Evolutionary conservation across 1,284 basidiomycete species (phyloP), one percentile per base, ranked within the genome.

Genomic region (Irpex sp.): DNA sequence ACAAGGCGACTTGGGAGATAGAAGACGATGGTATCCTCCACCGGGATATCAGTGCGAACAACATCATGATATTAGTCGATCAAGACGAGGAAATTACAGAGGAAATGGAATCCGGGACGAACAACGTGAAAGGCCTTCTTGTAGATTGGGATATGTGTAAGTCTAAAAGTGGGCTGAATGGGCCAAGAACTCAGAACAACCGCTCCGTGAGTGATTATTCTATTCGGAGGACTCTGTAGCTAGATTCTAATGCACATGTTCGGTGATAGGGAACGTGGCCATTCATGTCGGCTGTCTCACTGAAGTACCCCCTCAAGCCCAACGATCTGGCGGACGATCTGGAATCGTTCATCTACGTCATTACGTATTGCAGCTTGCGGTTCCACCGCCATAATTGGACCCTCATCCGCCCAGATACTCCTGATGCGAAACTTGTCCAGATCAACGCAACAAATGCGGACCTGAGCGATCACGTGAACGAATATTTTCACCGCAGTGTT

Each of bases 201-300:
- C 54, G 54, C 6, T 47, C 53, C 4, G 60, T 61, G 37, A 49
- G 60, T 50, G 4, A 17, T 33, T 17, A 21, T 49, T 13, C 3
- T 49, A n/a, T 47, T 8, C 39, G 4, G 8, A 7, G n/a, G 8
- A 46, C 5, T 19, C 11, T 56, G 39, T 11, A 46, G 35, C 54
- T 49, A 7, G 57, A 9, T 13, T 47, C 13, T 9, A 9, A 51
- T 21, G 6, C 31, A 33, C 31, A 33, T 33, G 31, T 33, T 33
- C 31, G 31, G 31, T 17, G 11, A 43, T 19, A 62, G 61, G 61
- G 61, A n/a, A 62, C 61, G 7, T 62, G 61, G 61, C 15, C 57
- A 11, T 58, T 43, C 47, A 36, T 37, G 19, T 58, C 61, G 7
- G 55, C 61, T 1, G 11, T 58, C 4, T 47, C 61, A 5, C 47